phyloP scores from a whole-genome alignment of 805 yeast genomes.

The Candida broadrunensis region DNA sequence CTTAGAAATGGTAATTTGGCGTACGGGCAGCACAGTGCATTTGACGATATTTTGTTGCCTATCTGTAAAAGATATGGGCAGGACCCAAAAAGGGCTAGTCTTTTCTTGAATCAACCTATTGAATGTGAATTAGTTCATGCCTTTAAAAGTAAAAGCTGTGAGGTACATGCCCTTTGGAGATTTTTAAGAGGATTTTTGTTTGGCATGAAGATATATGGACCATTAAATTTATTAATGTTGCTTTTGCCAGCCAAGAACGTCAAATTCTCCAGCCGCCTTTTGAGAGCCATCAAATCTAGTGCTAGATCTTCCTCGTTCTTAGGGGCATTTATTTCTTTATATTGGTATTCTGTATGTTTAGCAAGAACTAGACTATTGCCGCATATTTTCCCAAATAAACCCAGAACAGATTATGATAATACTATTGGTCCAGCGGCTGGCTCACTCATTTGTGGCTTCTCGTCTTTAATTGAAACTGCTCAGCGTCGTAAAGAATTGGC shows the following conservation, averaged over 20 bases:
- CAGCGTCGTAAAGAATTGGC: slow-evolving; percentile 47
- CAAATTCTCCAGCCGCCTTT: slow-evolving; percentile 11
- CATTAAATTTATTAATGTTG: slow-evolving; percentile 34
- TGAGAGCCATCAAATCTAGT: slow-evolving; percentile 23
- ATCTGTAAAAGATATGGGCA: slow-evolving; percentile 31
- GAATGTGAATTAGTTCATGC: slow-evolving; percentile 42
- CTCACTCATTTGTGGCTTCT: slow-evolving; percentile 38
- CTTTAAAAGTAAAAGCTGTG: slow-evolving; percentile 37
- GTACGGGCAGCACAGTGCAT: slow-evolving; percentile 32
- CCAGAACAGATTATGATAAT: slow-evolving; percentile 33
- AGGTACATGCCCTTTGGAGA: slow-evolving; percentile 45
- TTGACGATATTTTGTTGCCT: slow-evolving; percentile 25
- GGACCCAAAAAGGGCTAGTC: slow-evolving; percentile 28
- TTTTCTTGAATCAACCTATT: slow-evolving; percentile 23
- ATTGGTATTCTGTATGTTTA: slow-evolving; percentile 49
- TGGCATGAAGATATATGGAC: slow-evolving; percentile 40
- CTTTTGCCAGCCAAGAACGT: slow-evolving; percentile 17
- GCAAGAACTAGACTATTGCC: slow-evolving; percentile 40
- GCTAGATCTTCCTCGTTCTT: slow-evolving; percentile 42
- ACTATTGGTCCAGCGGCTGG: slow-evolving; percentile 41
- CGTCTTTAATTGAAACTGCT: slow-evolving; percentile 37
- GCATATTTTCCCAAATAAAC: slow-evolving; percentile 31
- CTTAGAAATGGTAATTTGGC: slow-evolving; percentile 26
- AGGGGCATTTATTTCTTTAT: slow-evolving; percentile 38
- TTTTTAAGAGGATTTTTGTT: slow-evolving; percentile 39